phyloP scores from a whole-genome alignment of 176 grass and related monocot genomes.

The Phyllostachys edulis region DNA sequence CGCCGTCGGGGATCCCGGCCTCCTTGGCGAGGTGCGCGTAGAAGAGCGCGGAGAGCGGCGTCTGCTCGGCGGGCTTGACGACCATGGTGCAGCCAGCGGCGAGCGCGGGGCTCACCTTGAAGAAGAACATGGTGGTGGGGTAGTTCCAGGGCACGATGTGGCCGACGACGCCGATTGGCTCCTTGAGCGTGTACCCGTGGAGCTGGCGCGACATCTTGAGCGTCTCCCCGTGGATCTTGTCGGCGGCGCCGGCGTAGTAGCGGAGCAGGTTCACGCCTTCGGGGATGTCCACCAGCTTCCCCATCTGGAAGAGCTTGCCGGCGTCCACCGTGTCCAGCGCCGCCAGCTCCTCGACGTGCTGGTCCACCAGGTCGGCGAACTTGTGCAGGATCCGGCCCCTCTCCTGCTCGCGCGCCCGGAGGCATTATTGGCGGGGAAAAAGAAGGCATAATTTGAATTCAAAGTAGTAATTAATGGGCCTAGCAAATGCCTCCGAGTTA shows the following conservation, averaged over 20 bases:
- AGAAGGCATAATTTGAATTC: neutral
- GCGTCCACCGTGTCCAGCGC: constrained; percentile 64
- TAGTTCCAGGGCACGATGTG: constrained; percentile 87
- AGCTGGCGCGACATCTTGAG: constrained; percentile 55
- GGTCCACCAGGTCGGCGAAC: constrained; percentile 70
- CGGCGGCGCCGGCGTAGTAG: constrained; percentile 76
- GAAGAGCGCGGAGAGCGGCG: constrained; percentile 73
- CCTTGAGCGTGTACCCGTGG: constrained; percentile 86
- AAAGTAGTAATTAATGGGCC: neutral
- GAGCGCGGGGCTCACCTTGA: constrained; percentile 72
- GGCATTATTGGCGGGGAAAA: constrained; percentile 9
- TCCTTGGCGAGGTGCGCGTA: constrained; percentile 64
- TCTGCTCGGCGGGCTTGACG: constrained; percentile 90
- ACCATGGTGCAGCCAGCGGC: constrained; percentile 76
- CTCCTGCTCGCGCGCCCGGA: constrained; percentile 31
- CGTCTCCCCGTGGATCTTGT: constrained; percentile 81
- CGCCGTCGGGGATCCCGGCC: constrained; percentile 85
- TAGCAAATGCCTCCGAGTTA: neutral
- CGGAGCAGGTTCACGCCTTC: constrained; percentile 35
- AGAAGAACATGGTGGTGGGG: constrained; percentile 71
- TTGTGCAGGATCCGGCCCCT: constrained; percentile 62
- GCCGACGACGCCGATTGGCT: constrained; percentile 82
- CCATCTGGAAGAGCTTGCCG: constrained; percentile 62
- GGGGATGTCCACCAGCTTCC: constrained; percentile 57
- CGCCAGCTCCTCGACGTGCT: constrained; percentile 64